Percentiles rank a stretch among this genome's conserved stretches.
Evolutionary conservation across 2,329 filamentous ascomycete genomes (phyloP).

Genomic region (Ophiocordyceps unilateralis): DNA sequence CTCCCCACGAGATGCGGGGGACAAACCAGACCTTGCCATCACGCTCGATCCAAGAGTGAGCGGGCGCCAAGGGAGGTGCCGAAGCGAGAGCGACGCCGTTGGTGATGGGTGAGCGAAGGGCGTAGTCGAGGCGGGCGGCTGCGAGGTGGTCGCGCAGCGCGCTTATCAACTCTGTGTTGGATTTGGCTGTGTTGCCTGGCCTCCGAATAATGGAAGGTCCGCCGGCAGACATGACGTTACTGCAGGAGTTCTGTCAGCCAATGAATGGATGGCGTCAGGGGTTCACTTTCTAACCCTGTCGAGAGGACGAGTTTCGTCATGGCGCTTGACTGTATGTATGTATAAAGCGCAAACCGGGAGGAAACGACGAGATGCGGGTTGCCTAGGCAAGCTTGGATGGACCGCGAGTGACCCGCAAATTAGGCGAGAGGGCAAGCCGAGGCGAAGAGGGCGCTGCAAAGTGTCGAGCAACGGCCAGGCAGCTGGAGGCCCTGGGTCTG

Average conservation of each 20-base stretch:
- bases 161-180: constrained; percentile 83
- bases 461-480: not conserved
- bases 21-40: constrained; percentile 50
- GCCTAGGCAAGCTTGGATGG: not conserved
- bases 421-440: not conserved
- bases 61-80: constrained; percentile 9
- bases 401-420: not conserved
- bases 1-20: constrained; percentile 57
- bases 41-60: constrained; percentile 50
- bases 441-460: not conserved
- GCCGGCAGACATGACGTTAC: constrained; percentile 72
- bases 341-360: too few species aligned
- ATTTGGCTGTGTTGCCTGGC: constrained; percentile 52
- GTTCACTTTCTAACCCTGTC: constrained; percentile 47
- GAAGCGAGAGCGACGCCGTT: constrained; percentile 18
- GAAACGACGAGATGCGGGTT: not conserved
- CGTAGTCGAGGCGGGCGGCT: constrained; percentile 50
- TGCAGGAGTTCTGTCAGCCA: constrained; percentile 10
- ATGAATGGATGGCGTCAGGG: not conserved
- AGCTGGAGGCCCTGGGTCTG: not conserved
- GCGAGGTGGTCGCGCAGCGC: constrained; percentile 72
- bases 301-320: constrained; percentile 73
- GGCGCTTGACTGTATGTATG: constrained; percentile 5
- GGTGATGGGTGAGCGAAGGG: constrained; percentile 9
- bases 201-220: constrained; percentile 73